Percentiles rank a stretch among this genome's conserved stretches.
Conservation (phyloP, 2,329 filamentous ascomycete species). For the Metarhizium rileyi region DNA sequence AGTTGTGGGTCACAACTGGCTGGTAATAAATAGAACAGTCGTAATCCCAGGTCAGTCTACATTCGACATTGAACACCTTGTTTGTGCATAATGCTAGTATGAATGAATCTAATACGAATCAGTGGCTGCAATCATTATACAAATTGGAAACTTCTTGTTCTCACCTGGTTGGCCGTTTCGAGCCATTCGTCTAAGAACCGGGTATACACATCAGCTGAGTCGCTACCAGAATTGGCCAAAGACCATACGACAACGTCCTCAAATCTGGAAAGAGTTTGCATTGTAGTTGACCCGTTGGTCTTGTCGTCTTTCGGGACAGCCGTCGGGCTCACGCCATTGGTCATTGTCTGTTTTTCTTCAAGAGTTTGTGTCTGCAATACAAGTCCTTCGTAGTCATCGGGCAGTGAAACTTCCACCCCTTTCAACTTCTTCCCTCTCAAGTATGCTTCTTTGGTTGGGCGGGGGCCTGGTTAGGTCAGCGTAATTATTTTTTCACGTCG, state of each 20-base stretch:
- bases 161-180: constrained; percentile 56
- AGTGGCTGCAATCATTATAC: not conserved
- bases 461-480: constrained; percentile 33
- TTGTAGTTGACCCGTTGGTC: not conserved
- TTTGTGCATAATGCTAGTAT: not conserved
- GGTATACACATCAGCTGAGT: constrained; percentile 57
- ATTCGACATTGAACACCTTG: not conserved
- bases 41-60: not conserved
- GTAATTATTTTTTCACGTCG: not conserved
- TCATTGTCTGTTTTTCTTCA: not conserved
- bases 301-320: not conserved
- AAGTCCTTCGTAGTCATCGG: constrained; percentile 60
- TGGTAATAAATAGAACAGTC: not conserved
- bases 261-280: constrained; percentile 38
- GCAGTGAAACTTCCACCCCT: constrained; percentile 56
- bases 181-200: constrained; percentile 77
- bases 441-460: constrained; percentile 47
- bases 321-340: not conserved
- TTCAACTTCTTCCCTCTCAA: constrained; percentile 74
- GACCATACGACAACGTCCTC: constrained; percentile 74
- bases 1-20: not conserved
- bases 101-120: not conserved
- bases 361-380: constrained; percentile 33
- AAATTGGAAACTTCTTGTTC: not conserved
- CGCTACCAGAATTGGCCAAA: constrained; percentile 59